These are phyloP conservation scores for Chytriomyces sp. DNA, from an alignment of 192 early-diverging fungal genomes.

Conservation along the genomic window DNA sequence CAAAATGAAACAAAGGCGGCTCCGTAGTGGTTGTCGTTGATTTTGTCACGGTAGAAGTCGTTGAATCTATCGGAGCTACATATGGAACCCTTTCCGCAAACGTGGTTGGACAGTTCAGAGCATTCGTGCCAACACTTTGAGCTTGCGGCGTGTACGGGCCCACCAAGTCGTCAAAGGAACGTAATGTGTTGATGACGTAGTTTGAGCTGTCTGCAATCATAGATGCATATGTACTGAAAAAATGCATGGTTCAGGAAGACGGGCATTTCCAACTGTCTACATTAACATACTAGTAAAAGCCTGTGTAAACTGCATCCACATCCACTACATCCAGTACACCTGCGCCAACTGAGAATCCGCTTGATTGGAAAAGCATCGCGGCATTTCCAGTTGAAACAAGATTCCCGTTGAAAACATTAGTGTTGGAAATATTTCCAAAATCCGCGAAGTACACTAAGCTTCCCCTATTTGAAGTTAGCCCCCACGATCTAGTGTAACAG, in stretches of 20 bases:
- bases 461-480: too few species aligned
- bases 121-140: neutral
- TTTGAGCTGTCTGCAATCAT: neutral
- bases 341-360: neutral
- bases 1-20: too few species aligned
- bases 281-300: slow-evolving; percentile 3
- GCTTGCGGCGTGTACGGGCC: slow-evolving; percentile 2
- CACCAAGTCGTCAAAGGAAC: slow-evolving; percentile 13
- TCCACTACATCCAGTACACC: neutral
- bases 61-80: too few species aligned
- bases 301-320: slow-evolving; percentile 1
- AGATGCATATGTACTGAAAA: neutral
- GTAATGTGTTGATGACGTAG: neutral
- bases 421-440: neutral
- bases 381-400: neutral
- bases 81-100: too few species aligned
- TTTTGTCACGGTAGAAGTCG: too few species aligned
- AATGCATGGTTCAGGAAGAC: too few species aligned
- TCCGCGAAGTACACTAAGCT: neutral
- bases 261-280: too few species aligned
- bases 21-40: too few species aligned
- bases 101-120: slow-evolving; percentile 13
- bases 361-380: neutral
- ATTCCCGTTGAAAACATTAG: neutral
- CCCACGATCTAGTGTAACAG: too few species aligned